Evolutionary conservation across 2,329 filamentous ascomycete species (phyloP).

Genomic region (Fusarium sp.): DNA sequence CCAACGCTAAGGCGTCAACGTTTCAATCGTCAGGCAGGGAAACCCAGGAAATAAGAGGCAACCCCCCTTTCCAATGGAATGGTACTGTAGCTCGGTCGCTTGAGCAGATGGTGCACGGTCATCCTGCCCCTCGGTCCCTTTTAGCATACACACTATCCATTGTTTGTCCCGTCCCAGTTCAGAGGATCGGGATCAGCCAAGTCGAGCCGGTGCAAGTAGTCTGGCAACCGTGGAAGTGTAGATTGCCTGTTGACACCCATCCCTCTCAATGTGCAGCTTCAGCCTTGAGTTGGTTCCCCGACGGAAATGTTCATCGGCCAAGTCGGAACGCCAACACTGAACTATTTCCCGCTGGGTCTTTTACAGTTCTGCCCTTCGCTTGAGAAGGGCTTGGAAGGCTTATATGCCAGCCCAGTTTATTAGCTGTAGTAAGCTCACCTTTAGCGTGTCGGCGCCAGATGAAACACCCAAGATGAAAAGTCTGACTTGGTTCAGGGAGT

Average conservation of each 20-base stretch:
- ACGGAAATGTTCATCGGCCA: background rate
- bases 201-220: constrained; percentile 4
- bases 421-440: background rate
- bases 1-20: constrained; percentile 22
- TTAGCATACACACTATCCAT: background rate
- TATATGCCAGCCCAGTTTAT: background rate
- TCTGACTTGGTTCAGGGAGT: background rate
- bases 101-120: background rate
- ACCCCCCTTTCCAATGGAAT: constrained; percentile 27
- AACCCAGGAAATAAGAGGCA: background rate
- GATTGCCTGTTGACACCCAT: background rate
- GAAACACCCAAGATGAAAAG: background rate
- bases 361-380: background rate
- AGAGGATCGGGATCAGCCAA: constrained; percentile 26
- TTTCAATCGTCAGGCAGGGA: constrained; percentile 11
- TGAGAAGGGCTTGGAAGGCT: background rate
- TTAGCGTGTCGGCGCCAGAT: background rate
- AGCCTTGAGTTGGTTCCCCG: background rate
- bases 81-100: constrained; percentile 12
- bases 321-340: background rate
- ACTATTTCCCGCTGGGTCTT: background rate
- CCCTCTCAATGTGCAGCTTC: background rate
- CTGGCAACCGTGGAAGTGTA: background rate
- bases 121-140: background rate
- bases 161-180: constrained; percentile 11